These are phyloP conservation scores for Immersiella caudata DNA, from an alignment of 495 filamentous ascomycete genomes.

Conservation along the genomic window DNA sequence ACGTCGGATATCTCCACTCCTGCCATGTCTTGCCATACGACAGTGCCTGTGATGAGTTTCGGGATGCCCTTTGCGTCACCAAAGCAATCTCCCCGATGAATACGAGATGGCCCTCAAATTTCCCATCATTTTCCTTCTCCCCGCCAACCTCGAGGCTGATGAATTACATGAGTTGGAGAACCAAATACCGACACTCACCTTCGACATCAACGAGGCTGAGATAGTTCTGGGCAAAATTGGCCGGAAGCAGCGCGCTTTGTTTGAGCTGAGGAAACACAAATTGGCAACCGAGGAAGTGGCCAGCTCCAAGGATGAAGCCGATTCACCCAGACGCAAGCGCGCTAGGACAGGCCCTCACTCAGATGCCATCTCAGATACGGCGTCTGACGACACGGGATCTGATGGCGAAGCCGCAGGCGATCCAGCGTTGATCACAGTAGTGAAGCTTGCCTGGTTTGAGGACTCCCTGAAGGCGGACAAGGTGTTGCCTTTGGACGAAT, in stretches of 20 bases:
- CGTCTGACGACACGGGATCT: slow-evolving; percentile 43
- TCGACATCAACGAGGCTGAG: slow-evolving; percentile 70
- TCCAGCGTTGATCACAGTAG: slow-evolving; percentile 59
- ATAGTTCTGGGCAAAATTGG: slow-evolving; percentile 73
- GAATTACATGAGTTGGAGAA: slow-evolving; percentile 66
- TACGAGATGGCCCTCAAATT: slow-evolving; percentile 44
- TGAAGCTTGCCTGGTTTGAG: slow-evolving; percentile 76
- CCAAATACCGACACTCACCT: slow-evolving; percentile 66
- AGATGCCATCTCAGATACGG: slow-evolving; percentile 29
- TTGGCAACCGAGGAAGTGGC: slow-evolving; percentile 64
- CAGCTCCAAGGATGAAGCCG: not conserved
- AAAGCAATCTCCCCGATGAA: not conserved
- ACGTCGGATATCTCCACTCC: not conserved
- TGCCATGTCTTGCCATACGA: not conserved
- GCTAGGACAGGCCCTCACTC: slow-evolving; percentile 32
- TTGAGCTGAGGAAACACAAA: slow-evolving; percentile 71
- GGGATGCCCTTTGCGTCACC: slow-evolving; percentile 3
- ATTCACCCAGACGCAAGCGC: slow-evolving; percentile 40
- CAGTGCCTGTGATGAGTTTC: not conserved
- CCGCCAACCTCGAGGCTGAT: slow-evolving; percentile 65
- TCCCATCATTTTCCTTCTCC: slow-evolving; percentile 74
- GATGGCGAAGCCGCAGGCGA: slow-evolving; percentile 27
- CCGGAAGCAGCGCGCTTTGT: slow-evolving; percentile 67
- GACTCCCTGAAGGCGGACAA: slow-evolving; percentile 57
- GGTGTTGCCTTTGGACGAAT: slow-evolving; percentile 62